Evolutionary conservation across 305 asterid genomes (phyloP).

Genomic region (Caryopteris hybrid): DNA sequence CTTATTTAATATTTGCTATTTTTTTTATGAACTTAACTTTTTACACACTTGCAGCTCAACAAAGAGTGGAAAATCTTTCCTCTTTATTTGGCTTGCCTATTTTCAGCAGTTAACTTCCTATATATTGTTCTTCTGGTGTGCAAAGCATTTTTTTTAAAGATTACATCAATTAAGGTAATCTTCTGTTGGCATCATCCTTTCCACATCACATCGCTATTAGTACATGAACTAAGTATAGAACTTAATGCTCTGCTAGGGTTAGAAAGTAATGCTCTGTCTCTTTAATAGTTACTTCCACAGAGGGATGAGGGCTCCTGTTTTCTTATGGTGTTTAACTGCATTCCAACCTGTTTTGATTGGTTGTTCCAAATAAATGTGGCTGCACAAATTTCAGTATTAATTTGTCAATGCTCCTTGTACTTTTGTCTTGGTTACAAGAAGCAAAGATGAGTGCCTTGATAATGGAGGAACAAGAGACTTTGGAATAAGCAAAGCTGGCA

Average conservation of each 20-base stretch:
- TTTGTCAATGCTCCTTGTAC: neutral
- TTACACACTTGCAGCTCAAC: neutral
- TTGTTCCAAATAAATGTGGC: neutral
- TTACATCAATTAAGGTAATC: neutral
- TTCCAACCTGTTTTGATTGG: neutral
- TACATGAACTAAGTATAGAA: neutral
- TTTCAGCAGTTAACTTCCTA: neutral
- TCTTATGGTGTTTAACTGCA: neutral
- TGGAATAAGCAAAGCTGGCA: constrained; percentile 58
- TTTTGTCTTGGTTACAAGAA: constrained; percentile 25
- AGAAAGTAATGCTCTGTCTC: neutral
- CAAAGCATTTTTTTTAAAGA: neutral
- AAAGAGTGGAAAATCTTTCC: neutral
- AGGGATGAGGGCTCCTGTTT: neutral
- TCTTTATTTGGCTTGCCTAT: neutral
- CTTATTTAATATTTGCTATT: too few relatives aligned
- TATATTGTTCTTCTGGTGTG: neutral
- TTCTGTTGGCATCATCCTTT: neutral
- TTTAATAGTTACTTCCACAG: neutral
- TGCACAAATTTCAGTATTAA: neutral
- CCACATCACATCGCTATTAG: neutral
- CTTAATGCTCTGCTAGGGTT: neutral
- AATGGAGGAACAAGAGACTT: constrained; percentile 59
- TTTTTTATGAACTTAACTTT: too few relatives aligned
- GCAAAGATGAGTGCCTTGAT: constrained; percentile 18